These are phyloP conservation scores for Plectosphaerella cucumerina DNA, from an alignment of 2,329 filamentous ascomycete species.

Conservation along the genomic window DNA sequence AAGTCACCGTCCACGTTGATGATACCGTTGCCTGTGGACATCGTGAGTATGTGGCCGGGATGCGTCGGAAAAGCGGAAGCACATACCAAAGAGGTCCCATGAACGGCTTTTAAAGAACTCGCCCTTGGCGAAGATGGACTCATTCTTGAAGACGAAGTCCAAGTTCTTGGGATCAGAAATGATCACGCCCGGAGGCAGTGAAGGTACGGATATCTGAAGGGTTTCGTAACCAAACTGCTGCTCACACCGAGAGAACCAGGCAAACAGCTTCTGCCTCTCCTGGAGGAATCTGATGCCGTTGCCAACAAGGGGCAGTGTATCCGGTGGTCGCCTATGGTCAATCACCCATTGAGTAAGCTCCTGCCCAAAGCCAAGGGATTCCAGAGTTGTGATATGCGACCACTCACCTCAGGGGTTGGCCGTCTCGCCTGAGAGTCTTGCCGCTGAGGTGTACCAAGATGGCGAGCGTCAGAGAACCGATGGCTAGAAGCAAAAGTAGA, in stretches of 20 bases:
- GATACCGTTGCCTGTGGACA: conserved; percentile 50
- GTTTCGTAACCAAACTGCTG: conserved; percentile 54
- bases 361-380: too few relatives aligned
- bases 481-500: too few relatives aligned
- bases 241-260: conserved; percentile 59
- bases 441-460: background rate
- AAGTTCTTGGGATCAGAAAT: conserved; percentile 59
- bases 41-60: too few relatives aligned
- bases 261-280: conserved; percentile 54
- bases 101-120: conserved; percentile 56
- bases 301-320: conserved; percentile 51
- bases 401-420: conserved; percentile 24
- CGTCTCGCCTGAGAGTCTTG: conserved; percentile 17
- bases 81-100: conserved; percentile 53
- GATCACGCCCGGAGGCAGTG: conserved; percentile 58
- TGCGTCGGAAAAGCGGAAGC: too few relatives aligned
- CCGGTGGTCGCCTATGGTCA: conserved; percentile 37
- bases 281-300: conserved; percentile 60
- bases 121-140: conserved; percentile 58
- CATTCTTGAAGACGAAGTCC: conserved; percentile 59
- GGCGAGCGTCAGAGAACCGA: too few relatives aligned
- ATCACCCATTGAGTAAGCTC: background rate
- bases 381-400: background rate
- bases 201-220: conserved; percentile 58
- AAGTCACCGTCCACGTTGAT: conserved; percentile 63